Evolutionary conservation across 1,284 basidiomycete species (phyloP).

Genomic region (Phlebopus sp.): DNA sequence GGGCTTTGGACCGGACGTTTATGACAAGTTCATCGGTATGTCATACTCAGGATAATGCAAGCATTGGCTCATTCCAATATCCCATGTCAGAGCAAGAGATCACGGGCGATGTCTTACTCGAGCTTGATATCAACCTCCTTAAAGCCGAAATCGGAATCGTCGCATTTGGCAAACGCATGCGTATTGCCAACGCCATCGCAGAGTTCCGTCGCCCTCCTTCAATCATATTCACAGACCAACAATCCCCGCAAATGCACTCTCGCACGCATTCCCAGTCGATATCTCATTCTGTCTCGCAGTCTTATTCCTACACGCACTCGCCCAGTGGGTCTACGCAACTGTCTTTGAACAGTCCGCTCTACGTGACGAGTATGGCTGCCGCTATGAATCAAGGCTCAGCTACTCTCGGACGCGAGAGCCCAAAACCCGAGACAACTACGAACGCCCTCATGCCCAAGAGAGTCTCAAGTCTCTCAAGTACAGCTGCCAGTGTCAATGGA

Average conservation of each 20-base stretch:
- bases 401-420: slow-evolving; percentile 39
- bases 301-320: slow-evolving; percentile 30
- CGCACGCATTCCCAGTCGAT: slow-evolving; percentile 43
- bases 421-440: slow-evolving; percentile 30
- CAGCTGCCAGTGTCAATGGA: slow-evolving; percentile 26
- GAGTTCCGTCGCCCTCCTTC: slow-evolving; percentile 79
- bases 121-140: slow-evolving; percentile 88
- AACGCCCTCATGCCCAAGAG: slow-evolving; percentile 23
- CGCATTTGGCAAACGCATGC: slow-evolving; percentile 92
- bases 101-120: slow-evolving; percentile 92
- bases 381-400: slow-evolving; percentile 21
- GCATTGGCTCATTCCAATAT: slow-evolving; percentile 2
- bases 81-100: slow-evolving; percentile 88
- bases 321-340: slow-evolving; percentile 38
- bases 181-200: slow-evolving; percentile 91
- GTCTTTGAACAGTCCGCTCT: slow-evolving; percentile 35
- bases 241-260: slow-evolving; percentile 18
- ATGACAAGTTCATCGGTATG: slow-evolving; percentile 83
- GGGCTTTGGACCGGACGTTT: slow-evolving; percentile 82
- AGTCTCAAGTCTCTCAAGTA: slow-evolving; percentile 31
- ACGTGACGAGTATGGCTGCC: slow-evolving; percentile 22
- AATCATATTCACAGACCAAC: slow-evolving; percentile 42
- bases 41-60: slow-evolving; percentile 10
- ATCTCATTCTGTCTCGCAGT: slow-evolving; percentile 41
- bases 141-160: slow-evolving; percentile 94